Percentiles rank a stretch among this genome's conserved stretches.
Evolutionary conservation across 1,284 basidiomycete genomes (phyloP).

Genomic region (Vanrija sp.): DNA sequence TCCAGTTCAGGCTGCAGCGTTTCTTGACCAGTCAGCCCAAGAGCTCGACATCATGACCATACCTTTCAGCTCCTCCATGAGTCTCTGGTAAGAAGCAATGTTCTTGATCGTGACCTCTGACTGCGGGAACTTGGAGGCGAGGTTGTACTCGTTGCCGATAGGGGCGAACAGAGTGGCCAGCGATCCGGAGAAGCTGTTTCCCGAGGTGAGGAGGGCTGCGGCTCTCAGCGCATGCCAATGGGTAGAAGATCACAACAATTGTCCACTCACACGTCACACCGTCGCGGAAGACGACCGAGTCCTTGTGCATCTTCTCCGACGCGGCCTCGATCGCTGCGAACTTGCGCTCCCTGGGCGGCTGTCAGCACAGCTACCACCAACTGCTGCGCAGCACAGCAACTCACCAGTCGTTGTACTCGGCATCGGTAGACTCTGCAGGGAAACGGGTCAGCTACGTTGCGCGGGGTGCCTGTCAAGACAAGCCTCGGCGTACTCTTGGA

Average conservation of each 20-base stretch:
- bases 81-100: conserved; percentile 64
- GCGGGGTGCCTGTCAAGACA: neutral
- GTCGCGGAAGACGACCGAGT: conserved; percentile 82
- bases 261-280: conserved; percentile 63
- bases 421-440: conserved; percentile 68
- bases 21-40: conserved; percentile 24
- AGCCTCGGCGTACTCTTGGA: conserved; percentile 68
- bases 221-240: neutral
- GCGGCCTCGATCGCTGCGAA: conserved; percentile 75
- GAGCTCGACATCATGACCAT: neutral
- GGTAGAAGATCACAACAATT: neutral
- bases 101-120: conserved; percentile 73
- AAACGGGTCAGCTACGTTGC: conserved; percentile 1
- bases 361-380: neutral
- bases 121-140: conserved; percentile 73
- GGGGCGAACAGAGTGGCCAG: conserved; percentile 77
- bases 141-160: conserved; percentile 73
- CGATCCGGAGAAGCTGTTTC: conserved; percentile 70
- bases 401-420: conserved; percentile 62
- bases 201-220: conserved; percentile 73
- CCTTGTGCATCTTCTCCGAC: conserved; percentile 85
- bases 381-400: conserved; percentile 2
- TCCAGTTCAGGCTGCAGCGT: conserved; percentile 88
- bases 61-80: conserved; percentile 78
- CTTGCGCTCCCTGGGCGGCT: conserved; percentile 56